Evolutionary conservation across 2,329 filamentous ascomycete species (phyloP).

Genomic region (Aureobasidium melanogenum): DNA sequence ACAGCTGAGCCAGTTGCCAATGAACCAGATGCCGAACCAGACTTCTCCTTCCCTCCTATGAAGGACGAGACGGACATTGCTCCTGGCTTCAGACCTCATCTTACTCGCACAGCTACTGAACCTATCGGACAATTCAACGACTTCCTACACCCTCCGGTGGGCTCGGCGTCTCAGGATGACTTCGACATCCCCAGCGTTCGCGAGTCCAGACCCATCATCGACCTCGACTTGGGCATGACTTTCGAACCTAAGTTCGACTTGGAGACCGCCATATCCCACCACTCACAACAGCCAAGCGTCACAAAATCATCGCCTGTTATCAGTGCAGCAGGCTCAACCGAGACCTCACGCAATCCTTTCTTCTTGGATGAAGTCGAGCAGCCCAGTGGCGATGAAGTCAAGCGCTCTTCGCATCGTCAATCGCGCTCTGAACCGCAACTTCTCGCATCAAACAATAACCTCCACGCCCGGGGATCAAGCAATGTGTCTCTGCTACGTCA

Average conservation of each 20-base stretch:
- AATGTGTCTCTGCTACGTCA: constrained; percentile 22
- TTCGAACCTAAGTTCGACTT: constrained; percentile 14
- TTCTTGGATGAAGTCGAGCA: constrained; percentile 37
- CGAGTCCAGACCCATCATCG: constrained; percentile 37
- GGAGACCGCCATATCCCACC: background rate
- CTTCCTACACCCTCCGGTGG: constrained; percentile 23
- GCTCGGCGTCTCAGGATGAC: constrained; percentile 14
- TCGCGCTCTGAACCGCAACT: constrained; percentile 26
- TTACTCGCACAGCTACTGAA: constrained; percentile 34
- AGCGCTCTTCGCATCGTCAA: constrained; percentile 28
- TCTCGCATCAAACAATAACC: constrained; percentile 17
- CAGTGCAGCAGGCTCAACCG: constrained; percentile 23
- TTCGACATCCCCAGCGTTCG: constrained; percentile 27
- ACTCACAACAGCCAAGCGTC: constrained; percentile 30
- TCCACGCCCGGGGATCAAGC: constrained; percentile 26
- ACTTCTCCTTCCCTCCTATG: constrained; percentile 13
- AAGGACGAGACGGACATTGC: constrained; percentile 19
- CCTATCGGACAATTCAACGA: constrained; percentile 31
- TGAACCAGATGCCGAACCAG: constrained; percentile 17
- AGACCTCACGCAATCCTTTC: constrained; percentile 39
- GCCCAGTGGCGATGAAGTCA: constrained; percentile 21
- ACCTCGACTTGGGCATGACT: constrained; percentile 29
- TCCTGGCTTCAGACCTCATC: constrained; percentile 29
- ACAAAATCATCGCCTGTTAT: constrained; percentile 29
- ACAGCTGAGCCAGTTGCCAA: constrained; percentile 16